Percentiles rank a stretch among this genome's conserved stretches.
These are phyloP conservation scores for Monilinia aucupariae DNA, from an alignment of 2,329 filamentous ascomycete species.

Conservation along the genomic window DNA sequence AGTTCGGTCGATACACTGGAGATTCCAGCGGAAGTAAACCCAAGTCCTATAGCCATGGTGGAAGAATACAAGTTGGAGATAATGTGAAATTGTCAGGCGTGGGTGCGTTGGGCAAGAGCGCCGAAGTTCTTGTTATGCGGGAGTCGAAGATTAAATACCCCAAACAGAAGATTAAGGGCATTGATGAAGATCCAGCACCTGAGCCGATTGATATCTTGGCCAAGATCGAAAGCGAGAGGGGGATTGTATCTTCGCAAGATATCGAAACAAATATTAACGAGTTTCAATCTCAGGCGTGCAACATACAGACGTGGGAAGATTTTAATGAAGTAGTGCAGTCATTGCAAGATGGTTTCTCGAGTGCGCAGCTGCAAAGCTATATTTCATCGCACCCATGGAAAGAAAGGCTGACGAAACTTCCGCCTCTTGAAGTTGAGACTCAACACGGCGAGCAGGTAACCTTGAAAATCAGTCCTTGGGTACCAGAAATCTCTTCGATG, in stretches of 20 bases:
- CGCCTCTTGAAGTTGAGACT: neutral
- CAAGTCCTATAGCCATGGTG: constrained; percentile 25
- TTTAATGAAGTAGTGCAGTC: constrained; percentile 29
- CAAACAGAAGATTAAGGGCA: neutral
- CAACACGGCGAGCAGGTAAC: constrained; percentile 13
- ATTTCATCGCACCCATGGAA: constrained; percentile 13
- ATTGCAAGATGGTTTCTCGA: constrained; percentile 32
- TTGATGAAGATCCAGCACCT: constrained; percentile 13
- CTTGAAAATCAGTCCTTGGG: constrained; percentile 29
- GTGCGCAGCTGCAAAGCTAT: constrained; percentile 31
- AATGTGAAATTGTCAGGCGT: constrained; percentile 22
- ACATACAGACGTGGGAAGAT: constrained; percentile 26
- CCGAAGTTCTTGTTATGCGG: constrained; percentile 34
- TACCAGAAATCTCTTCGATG: constrained; percentile 27
- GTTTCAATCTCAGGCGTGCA: constrained; percentile 25
- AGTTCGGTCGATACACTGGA: neutral
- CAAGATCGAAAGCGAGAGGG: constrained; percentile 30
- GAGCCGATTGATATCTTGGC: constrained; percentile 33
- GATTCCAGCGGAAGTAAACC: neutral
- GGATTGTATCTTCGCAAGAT: constrained; percentile 28
- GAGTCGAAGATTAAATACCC: constrained; percentile 27
- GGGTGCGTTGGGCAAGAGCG: constrained; percentile 22
- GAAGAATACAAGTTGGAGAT: constrained; percentile 24
- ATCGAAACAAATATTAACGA: constrained; percentile 32
- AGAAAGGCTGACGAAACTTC: neutral